Percentiles rank a stretch among this genome's conserved stretches.
phyloP scores from a whole-genome alignment of 2,329 filamentous ascomycete genomes.

The Colletotrichum musae region DNA sequence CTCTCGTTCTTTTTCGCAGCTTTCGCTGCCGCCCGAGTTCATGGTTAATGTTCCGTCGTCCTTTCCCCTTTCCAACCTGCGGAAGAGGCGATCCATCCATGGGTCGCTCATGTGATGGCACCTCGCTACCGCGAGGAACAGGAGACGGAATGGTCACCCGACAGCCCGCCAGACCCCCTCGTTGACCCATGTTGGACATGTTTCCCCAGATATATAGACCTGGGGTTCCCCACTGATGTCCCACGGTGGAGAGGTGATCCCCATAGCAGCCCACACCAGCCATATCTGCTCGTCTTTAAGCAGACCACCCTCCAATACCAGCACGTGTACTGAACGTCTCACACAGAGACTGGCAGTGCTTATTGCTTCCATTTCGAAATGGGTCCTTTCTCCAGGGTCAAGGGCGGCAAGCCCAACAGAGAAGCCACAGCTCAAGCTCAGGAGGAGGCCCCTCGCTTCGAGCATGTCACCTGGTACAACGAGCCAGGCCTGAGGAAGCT shows the following conservation, averaged over 20 bases:
- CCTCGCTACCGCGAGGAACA: neutral
- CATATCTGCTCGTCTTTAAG: neutral
- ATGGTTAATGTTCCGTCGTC: neutral
- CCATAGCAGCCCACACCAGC: neutral
- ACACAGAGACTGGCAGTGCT: neutral
- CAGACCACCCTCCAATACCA: neutral
- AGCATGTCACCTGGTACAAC: constrained; percentile 65
- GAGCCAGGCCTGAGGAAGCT: constrained; percentile 69
- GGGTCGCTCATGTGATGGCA: constrained; percentile 1
- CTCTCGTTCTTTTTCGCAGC: no score
- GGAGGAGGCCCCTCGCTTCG: constrained; percentile 63
- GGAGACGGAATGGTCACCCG: constrained; percentile 17
- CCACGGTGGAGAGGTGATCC: neutral
- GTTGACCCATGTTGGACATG: no score
- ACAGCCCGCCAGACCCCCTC: neutral
- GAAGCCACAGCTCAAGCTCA: constrained; percentile 47
- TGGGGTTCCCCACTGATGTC: constrained; percentile 8
- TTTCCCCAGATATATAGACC: constrained; percentile 25
- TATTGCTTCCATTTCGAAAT: neutral
- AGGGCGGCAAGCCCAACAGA: constrained; percentile 1
- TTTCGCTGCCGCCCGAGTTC: no score
- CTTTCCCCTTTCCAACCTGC: neutral
- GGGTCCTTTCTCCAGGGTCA: constrained; percentile 24
- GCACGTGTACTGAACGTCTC: neutral
- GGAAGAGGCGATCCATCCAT: neutral